Evolutionary conservation across 2,329 filamentous ascomycete species (phyloP).

Genomic region (Thelonectria rubi): DNA sequence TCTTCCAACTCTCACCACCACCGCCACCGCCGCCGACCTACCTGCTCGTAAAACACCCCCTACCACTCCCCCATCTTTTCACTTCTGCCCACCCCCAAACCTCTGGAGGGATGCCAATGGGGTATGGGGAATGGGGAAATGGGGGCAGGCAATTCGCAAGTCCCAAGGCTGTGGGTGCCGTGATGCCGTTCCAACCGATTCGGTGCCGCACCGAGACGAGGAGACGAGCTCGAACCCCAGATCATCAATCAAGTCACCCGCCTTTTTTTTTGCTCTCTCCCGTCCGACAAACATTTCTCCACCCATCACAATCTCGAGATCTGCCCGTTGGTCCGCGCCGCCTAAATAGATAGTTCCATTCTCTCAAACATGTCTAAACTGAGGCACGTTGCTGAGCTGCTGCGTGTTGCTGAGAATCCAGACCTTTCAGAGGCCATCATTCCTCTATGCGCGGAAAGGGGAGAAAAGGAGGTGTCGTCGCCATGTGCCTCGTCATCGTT

Average conservation of each 20-base stretch:
- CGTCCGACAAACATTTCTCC: slow-evolving; percentile 22
- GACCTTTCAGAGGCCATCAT: background rate
- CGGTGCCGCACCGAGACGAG: slow-evolving; percentile 5
- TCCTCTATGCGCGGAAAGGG: background rate
- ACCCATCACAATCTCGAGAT: slow-evolving; percentile 24
- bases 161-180: slow-evolving; percentile 1
- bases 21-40: slow-evolving; percentile 18
- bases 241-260: slow-evolving; percentile 6
- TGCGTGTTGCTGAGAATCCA: background rate
- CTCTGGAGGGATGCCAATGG: slow-evolving; percentile 1
- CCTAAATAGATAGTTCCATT: background rate
- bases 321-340: slow-evolving; percentile 8
- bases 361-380: background rate
- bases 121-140: background rate
- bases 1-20: slow-evolving; percentile 14
- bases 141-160: background rate
- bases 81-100: background rate
- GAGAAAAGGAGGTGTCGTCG: background rate
- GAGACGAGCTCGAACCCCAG: slow-evolving; percentile 5
- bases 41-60: background rate
- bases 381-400: background rate
- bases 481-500: background rate
- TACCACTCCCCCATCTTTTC: background rate
- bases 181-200: slow-evolving; percentile 7
- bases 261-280: background rate